Percentiles rank a stretch among this genome's conserved stretches.
Conservation (phyloP, 2,329 filamentous ascomycete species). For the Ascochyta lentis region DNA sequence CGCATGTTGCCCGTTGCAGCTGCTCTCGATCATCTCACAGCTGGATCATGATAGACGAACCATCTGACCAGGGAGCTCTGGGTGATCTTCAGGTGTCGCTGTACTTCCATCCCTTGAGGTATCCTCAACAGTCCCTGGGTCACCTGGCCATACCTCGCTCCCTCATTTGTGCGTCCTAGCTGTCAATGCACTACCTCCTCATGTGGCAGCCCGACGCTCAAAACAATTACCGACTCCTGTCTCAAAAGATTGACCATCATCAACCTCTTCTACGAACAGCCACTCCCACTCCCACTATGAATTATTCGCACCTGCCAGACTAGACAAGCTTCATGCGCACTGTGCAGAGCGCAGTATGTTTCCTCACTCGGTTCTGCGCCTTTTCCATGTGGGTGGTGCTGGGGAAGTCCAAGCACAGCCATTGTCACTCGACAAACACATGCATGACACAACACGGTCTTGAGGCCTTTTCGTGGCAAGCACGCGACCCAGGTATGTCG, state of each 20-base stretch:
- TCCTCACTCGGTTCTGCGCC: background rate
- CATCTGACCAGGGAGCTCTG: background rate
- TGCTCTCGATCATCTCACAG: background rate
- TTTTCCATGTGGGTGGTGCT: too few relatives aligned
- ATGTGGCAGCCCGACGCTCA: background rate
- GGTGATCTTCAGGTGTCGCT: background rate
- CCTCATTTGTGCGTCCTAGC: constrained; percentile 5
- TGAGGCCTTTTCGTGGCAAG: background rate
- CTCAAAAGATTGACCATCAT: background rate
- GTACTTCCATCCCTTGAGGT: constrained; percentile 12
- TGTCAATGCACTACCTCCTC: constrained; percentile 8
- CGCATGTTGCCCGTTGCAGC: constrained; percentile 8
- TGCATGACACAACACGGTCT: background rate
- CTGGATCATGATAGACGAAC: background rate
- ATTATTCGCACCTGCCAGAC: background rate
- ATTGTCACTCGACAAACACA: background rate
- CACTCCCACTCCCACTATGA: too few relatives aligned
- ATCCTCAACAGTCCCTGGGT: constrained; percentile 1
- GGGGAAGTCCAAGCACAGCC: background rate
- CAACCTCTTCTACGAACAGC: background rate
- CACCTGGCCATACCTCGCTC: constrained; percentile 5
- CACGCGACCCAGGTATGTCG: constrained; percentile 5
- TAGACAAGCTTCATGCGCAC: background rate
- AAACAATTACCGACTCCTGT: background rate
- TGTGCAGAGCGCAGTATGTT: background rate